Conservation (phyloP, 176 grass and related monocot species). For the Bonia amplexicaulis region DNA sequence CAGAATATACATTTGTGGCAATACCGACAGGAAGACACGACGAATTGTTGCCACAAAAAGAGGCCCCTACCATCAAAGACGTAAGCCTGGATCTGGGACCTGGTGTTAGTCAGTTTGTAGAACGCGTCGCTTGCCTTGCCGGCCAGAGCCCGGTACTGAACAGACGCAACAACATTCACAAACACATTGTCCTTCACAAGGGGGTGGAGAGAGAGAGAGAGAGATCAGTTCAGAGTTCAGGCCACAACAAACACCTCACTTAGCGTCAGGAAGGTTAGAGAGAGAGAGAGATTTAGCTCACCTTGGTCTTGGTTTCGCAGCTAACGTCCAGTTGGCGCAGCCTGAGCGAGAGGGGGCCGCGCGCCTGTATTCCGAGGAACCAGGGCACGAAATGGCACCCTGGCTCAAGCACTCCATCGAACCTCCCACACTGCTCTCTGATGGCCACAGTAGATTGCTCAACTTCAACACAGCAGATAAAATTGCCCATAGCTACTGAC, state of each 20-base stretch:
- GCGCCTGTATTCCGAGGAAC: not conserved
- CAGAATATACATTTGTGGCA: too few species aligned
- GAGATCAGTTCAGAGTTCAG: not conserved
- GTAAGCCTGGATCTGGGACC: conserved; percentile 82
- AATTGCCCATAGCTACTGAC: conserved; percentile 27
- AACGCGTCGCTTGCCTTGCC: conserved; percentile 69
- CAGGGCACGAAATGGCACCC: conserved; percentile 52
- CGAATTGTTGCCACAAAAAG: not conserved
- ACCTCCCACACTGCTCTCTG: conserved; percentile 43
- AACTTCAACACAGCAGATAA: conserved; percentile 32
- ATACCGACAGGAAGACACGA: not conserved
- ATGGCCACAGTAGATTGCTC: conserved; percentile 40
- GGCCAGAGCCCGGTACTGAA: conserved; percentile 73
- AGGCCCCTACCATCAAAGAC: conserved; percentile 66
- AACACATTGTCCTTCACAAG: conserved; percentile 79
- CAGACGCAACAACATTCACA: conserved; percentile 81
- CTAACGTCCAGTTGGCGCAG: conserved; percentile 61
- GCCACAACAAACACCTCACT: too few species aligned
- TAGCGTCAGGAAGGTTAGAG: not conserved
- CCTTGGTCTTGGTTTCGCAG: conserved; percentile 69
- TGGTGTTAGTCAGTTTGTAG: conserved; percentile 88
- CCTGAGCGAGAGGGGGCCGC: conserved; percentile 50
- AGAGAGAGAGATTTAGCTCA: not conserved
- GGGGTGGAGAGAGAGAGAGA: not conserved
- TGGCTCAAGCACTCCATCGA: conserved; percentile 38